Conservation (phyloP, 2,329 filamentous ascomycete species). For the Aspergillus caelatus region DNA sequence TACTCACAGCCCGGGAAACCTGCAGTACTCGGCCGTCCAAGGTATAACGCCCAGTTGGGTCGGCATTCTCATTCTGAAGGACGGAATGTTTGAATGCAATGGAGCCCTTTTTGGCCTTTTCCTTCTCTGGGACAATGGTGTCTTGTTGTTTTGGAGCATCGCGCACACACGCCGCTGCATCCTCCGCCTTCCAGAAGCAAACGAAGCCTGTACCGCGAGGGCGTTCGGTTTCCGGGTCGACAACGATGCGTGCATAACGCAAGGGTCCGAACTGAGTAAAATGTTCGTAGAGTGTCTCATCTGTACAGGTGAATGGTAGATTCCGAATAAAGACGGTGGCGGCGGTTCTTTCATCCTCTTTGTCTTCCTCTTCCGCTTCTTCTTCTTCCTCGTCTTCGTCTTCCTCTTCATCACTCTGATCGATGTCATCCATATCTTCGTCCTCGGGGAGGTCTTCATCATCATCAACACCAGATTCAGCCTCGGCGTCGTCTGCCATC, state of each 20-base stretch:
- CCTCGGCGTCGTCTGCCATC: slow-evolving; percentile 58
- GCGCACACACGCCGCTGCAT: slow-evolving; percentile 76
- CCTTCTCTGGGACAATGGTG: slow-evolving; percentile 46
- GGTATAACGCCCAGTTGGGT: slow-evolving; percentile 83
- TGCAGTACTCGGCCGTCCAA: slow-evolving; percentile 86
- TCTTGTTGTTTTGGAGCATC: slow-evolving; percentile 64
- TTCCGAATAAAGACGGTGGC: slow-evolving; percentile 92
- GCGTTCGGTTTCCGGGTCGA: slow-evolving; percentile 81
- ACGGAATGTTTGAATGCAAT: slow-evolving; percentile 73
- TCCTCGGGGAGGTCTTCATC: slow-evolving; percentile 36
- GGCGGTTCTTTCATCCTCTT: slow-evolving; percentile 60
- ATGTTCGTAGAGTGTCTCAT: slow-evolving; percentile 80
- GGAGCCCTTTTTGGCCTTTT: slow-evolving; percentile 40
- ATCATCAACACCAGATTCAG: slow-evolving; percentile 45
- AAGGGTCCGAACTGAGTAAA: slow-evolving; percentile 87
- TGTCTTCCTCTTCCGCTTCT: slow-evolving; percentile 49
- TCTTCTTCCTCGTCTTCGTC: slow-evolving; percentile 45
- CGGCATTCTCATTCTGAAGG: slow-evolving; percentile 80
- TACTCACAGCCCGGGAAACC: slow-evolving; percentile 81
- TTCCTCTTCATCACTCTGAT: slow-evolving; percentile 46
- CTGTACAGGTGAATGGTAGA: slow-evolving; percentile 83
- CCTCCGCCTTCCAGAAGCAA: slow-evolving; percentile 78
- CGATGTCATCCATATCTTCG: slow-evolving; percentile 40
- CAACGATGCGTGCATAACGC: slow-evolving; percentile 87
- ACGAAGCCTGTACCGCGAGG: slow-evolving; percentile 94